Evolutionary conservation across 2,329 filamentous ascomycete species (phyloP), one percentile per base, ranked within the genome.

Genomic region (Colletotrichum plurivorum): DNA sequence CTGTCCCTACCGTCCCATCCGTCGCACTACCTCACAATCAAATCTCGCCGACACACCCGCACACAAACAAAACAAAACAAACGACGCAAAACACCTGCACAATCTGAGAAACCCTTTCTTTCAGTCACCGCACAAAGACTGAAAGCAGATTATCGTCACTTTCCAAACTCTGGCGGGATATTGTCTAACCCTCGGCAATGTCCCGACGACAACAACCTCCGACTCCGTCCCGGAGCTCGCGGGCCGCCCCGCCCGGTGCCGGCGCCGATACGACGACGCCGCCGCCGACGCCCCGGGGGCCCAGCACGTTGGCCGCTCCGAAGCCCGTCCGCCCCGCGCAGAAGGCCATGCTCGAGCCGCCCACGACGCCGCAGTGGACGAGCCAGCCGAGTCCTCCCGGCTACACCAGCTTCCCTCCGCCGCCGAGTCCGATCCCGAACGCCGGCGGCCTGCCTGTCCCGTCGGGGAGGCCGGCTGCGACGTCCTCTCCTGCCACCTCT

Each of bases 381-480:
- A 49, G 1, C 16, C 46, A 49, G 46, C 61, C 66, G 3, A 59
- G 54, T 12, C 49, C 61, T 12, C 46, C 66, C 3, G 63, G 53
- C 15, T 69, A 69, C 62, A 69, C 66, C 10, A 69, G 66, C 55
- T 69, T 69, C 22, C 66, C 66, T 5, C 66, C 66, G 18, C 66
- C 66, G 4, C 61, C 55, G 4, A 69, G 66, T 16, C 66, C 66
- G 39, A 62, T 51, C 6, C 66, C 66, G n/a, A 56, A 25, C 51
- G 16, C 39, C 46, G 59, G 51, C 4, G 18, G 22, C 13, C 43
- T 53, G 5, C 53, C 55, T 10, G 45, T 18, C 1, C 18, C 31
- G 3, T 39, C 43, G 10, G n/a, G 46, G 10, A 22, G n/a, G 8
- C 20, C 18, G 16, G 16, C 43, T 3, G 54, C 41, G 13, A 60